Base-by-base conservation (phyloP, 2,329 filamentous ascomycete genomes). In the Cladosporium sp. region DNA sequence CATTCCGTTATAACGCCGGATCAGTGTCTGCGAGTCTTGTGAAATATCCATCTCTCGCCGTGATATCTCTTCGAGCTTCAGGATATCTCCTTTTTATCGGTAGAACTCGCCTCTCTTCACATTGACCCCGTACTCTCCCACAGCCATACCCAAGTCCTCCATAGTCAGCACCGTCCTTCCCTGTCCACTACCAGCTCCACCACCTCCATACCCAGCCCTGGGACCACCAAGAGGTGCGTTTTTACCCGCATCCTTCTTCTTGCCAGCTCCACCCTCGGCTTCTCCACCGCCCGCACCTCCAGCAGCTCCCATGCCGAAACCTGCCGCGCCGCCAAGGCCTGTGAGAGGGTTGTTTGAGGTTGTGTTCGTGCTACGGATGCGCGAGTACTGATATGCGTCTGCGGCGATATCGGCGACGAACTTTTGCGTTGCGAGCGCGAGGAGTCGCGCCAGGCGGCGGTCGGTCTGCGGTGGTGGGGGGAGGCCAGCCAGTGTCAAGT, bases 21-120 rank as follows among this genome's bases (percentile, higher is more conserved):
- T 27, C 22, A n/a, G n/a, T n/a, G n/a, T n/a, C n/a, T n/a, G n/a
- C n/a, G n/a, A n/a, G n/a, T n/a, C n/a, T n/a, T n/a, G n/a, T n/a
- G n/a, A n/a, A n/a, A n/a, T n/a, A n/a, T n/a, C n/a, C n/a, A n/a
- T n/a, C n/a, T n/a, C n/a, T n/a, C n/a, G n/a, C n/a, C n/a, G n/a
- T n/a, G n/a, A n/a, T n/a, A n/a, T n/a, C n/a, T n/a, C n/a, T n/a
- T n/a, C n/a, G n/a, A n/a, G n/a, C 22, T 27, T 27, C 22, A 27
- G 22, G 22, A 27, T 27, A 27, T 9, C 4, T 27, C 32, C 13
- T n/a, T 35, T n/a, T 75, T 67, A 96, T 62, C 91, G 80, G 69
- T 98, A 98, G 67, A 97, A 98, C 73, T 98, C 93, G 64, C 92
- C 91, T 57, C 93, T 80, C 81, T 95, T 97, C 47, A 97, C 87